Evolutionary conservation across 2,329 filamentous ascomycete species (phyloP).

Genomic region (Nemania sp.): DNA sequence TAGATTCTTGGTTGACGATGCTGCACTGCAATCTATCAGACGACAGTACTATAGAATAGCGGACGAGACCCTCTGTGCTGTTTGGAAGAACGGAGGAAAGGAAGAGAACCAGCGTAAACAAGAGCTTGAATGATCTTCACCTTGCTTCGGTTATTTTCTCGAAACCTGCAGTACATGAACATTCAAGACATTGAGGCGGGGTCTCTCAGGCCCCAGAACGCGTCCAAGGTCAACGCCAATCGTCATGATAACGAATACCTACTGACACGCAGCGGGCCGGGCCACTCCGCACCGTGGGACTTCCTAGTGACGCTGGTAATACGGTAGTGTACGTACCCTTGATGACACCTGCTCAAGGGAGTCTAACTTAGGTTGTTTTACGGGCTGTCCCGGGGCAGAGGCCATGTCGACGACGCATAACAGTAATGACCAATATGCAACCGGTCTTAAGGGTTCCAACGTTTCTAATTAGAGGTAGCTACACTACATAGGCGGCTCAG

Average conservation of each 20-base stretch:
- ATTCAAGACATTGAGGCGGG: not conserved
- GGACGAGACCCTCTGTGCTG: not conserved
- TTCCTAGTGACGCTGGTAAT: not conserved
- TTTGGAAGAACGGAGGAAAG: not conserved
- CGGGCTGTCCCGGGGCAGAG: no score
- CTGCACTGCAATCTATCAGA: not conserved
- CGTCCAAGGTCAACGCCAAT: not conserved
- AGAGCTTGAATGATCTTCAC: not conserved
- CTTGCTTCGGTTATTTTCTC: not conserved
- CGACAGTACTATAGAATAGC: not conserved
- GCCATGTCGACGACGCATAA: not conserved
- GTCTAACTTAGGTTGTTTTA: not conserved
- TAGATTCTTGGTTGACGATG: not conserved
- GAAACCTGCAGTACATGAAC: not conserved
- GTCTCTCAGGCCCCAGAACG: not conserved
- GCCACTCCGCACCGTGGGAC: not conserved
- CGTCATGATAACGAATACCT: not conserved
- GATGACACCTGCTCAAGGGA: not conserved
- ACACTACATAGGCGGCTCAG: not conserved
- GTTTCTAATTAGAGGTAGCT: not conserved
- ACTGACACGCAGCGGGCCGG: not conserved
- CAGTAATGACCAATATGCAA: slow-evolving; percentile 1
- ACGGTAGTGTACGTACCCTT: no score
- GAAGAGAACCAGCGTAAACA: not conserved
- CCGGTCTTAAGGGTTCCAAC: not conserved